Evolutionary conservation across 257 asterid genomes (phyloP), one percentile per base, ranked within the genome.

Genomic region (Nicotiana obtusifolia): DNA sequence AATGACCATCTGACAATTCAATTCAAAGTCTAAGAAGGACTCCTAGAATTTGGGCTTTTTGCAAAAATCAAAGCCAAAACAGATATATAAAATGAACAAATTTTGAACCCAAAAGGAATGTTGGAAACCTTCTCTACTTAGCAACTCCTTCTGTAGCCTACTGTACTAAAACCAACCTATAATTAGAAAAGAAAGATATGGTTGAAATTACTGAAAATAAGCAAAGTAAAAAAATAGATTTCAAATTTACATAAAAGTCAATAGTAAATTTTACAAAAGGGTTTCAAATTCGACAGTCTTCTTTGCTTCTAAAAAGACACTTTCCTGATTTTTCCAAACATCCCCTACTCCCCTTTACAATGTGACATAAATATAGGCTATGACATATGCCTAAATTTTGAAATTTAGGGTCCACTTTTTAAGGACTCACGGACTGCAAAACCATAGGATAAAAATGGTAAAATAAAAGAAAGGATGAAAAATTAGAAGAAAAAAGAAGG

Each of bases 341-440:
- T 85, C 86, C 86, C 84, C 85, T 80, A 44, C 31, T 84, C 82
- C 81, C 82, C 80, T 28, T 28, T 79, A 84, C 86, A 88, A 80
- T 85, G 85, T 87, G 87, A 81, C 88, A 91, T 87, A 85, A 84
- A 83, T 81, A 71, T 81, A 62, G 83, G 77, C 86, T 28, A 65
- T 88, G 92, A 89, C 88, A 85, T 85, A 81, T 88, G 77, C 88
- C 88, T 86, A 82, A 71, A 82, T 80, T 59, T 37, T 14, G 4
- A 81, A 81, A 44, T 64, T 37, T 31, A 47, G 80, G 89, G 89
- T 71, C 87, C 84, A 81, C 86, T 60, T 59, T 64, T 61, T 75
- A 33, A 41, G 28, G 62, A 37, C 60, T 37, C 60, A 65, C 71
- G 60, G 82, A 80, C 19, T 64, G 9, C 41, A 80, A 61, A 24